Evolutionary conservation across 495 filamentous ascomycete genomes (phyloP).

Genomic region (Poronia punctata): DNA sequence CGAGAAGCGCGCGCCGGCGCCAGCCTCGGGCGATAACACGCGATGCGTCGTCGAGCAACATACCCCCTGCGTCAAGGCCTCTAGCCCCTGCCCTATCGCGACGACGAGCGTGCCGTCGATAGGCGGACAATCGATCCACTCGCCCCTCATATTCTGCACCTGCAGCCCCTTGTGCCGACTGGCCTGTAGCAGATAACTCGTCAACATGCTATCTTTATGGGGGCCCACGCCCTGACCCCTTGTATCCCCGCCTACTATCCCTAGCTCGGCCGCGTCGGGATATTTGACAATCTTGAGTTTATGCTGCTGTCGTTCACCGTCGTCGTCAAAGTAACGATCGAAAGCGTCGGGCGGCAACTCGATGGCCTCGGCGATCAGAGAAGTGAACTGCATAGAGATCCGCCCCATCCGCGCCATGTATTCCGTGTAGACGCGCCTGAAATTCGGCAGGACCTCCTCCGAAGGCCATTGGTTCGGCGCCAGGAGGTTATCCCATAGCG

Average conservation of each 20-base stretch:
- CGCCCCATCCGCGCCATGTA: slow-evolving; percentile 70
- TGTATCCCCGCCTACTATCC: slow-evolving; percentile 35
- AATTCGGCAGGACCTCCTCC: slow-evolving; percentile 55
- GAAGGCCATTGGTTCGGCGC: slow-evolving; percentile 92
- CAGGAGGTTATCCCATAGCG: slow-evolving; percentile 70
- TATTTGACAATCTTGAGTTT: slow-evolving; percentile 94
- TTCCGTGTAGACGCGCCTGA: slow-evolving; percentile 58
- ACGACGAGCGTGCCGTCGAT: slow-evolving; percentile 65
- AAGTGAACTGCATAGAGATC: slow-evolving; percentile 70
- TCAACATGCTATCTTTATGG: slow-evolving; percentile 90
- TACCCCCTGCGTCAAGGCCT: slow-evolving; percentile 83
- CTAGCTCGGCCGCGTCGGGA: slow-evolving; percentile 50
- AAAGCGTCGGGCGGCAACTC: slow-evolving; percentile 67
- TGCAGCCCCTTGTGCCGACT: slow-evolving; percentile 75
- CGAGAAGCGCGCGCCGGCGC: slow-evolving; percentile 66
- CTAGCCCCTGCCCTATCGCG: slow-evolving; percentile 87
- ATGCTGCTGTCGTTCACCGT: slow-evolving; percentile 80
- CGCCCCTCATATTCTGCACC: slow-evolving; percentile 75
- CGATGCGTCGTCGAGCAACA: slow-evolving; percentile 83
- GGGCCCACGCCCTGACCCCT: slow-evolving; percentile 74
- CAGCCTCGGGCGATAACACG: slow-evolving; percentile 58
- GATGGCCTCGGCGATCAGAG: slow-evolving; percentile 81
- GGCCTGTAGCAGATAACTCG: slow-evolving; percentile 80
- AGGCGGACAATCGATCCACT: slow-evolving; percentile 74
- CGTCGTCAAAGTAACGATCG: slow-evolving; percentile 68